Conservation (phyloP, 108 stramenopile genomes). For the Fragilaria crotonensis region DNA sequence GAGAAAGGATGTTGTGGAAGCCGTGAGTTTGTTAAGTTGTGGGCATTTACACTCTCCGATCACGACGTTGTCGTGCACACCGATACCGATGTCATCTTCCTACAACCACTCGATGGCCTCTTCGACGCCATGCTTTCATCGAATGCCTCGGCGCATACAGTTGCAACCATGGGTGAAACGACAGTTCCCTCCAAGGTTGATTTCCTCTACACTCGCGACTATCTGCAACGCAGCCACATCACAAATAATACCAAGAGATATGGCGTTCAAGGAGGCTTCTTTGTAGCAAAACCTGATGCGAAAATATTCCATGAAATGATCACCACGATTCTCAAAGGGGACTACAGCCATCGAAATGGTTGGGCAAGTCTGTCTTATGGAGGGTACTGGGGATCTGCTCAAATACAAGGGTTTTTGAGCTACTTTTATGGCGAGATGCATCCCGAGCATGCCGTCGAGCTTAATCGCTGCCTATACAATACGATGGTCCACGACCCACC, state of each 20-base stretch:
- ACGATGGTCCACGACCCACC: slow-evolving; percentile 61
- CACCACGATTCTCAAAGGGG: slow-evolving; percentile 54
- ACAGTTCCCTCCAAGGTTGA: slow-evolving; percentile 39
- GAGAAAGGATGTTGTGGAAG: slow-evolving; percentile 72
- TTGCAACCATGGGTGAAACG: slow-evolving; percentile 31
- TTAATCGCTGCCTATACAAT: slow-evolving; percentile 75
- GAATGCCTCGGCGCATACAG: slow-evolving; percentile 11
- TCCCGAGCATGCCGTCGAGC: slow-evolving; percentile 29
- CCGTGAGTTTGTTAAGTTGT: slow-evolving; percentile 85
- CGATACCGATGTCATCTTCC: slow-evolving; percentile 57
- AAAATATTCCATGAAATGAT: slow-evolving; percentile 54
- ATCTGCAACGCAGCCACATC: slow-evolving; percentile 25
- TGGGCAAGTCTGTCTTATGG: slow-evolving; percentile 54
- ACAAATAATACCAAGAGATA: slow-evolving; percentile 34
- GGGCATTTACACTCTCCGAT: slow-evolving; percentile 64
- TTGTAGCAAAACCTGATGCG: slow-evolving; percentile 60
- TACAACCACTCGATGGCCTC: slow-evolving; percentile 54
- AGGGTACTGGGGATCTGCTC: slow-evolving; percentile 54
- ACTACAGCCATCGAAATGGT: slow-evolving; percentile 42
- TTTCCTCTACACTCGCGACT: slow-evolving; percentile 65
- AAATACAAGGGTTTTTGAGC: slow-evolving; percentile 51
- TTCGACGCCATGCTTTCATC: slow-evolving; percentile 56
- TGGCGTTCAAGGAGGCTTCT: slow-evolving; percentile 89
- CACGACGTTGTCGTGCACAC: slow-evolving; percentile 63
- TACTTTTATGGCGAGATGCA: slow-evolving; percentile 52